phyloP scores from a whole-genome alignment of 306 rosid genomes.

The Medicago truncatula region DNA sequence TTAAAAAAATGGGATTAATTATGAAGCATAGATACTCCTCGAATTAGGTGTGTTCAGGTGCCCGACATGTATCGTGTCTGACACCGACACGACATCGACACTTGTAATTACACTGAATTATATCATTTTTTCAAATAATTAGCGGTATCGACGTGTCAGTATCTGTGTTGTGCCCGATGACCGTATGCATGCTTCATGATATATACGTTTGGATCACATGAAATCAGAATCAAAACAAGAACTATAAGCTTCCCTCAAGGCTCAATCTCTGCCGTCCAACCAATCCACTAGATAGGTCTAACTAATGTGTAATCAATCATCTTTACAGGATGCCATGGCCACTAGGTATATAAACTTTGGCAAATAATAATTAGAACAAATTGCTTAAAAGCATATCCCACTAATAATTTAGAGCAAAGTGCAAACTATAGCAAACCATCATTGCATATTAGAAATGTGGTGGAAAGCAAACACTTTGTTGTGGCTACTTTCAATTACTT shows the following conservation, averaged over 20 bases:
- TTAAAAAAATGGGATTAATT: neutral
- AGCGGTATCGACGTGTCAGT: no score
- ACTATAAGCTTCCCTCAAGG: conserved; percentile 40
- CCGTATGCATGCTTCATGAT: neutral
- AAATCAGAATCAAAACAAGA: conserved; percentile 37
- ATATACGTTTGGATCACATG: conserved; percentile 38
- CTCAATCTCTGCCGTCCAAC: conserved; percentile 35
- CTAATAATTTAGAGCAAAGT: conserved; percentile 37
- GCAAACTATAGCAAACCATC: conserved; percentile 39
- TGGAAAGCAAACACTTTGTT: conserved; percentile 47
- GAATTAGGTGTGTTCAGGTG: no score
- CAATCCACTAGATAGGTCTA: conserved; percentile 40
- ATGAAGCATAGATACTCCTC: no score
- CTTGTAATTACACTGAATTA: no score
- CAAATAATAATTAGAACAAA: conserved; percentile 19
- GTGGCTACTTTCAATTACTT: conserved; percentile 52
- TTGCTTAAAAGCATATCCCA: conserved; percentile 38
- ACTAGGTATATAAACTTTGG: conserved; percentile 20
- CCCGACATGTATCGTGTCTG: no score
- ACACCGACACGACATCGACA: no score
- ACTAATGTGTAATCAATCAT: conserved; percentile 10
- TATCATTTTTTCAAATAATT: no score
- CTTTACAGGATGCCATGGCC: conserved; percentile 51
- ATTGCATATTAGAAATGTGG: conserved; percentile 55
- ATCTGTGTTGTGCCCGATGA: no score